Percentiles rank a stretch among this genome's conserved stretches.
These are phyloP conservation scores for Pyrenophora teres DNA, from an alignment of 2,329 filamentous ascomycete species.

Conservation along the genomic window DNA sequence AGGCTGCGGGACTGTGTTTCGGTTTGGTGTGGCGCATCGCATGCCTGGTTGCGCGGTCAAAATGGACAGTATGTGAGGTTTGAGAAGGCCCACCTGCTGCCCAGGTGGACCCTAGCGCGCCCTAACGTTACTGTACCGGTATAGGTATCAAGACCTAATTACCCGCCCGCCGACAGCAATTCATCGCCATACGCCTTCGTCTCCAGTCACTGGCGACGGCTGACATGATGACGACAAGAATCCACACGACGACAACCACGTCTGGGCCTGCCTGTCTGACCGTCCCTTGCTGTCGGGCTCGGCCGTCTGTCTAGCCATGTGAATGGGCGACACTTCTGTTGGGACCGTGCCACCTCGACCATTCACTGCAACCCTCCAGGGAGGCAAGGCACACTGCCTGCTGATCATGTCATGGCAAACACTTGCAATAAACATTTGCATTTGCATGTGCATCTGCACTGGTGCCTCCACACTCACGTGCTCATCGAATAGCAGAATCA, in stretches of 20 bases:
- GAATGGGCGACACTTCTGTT: neutral
- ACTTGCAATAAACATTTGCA: neutral
- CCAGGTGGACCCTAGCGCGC: slow-evolving; percentile 4
- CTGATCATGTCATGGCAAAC: neutral
- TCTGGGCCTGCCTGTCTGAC: too few relatives aligned
- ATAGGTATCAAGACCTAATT: neutral
- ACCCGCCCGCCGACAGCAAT: neutral
- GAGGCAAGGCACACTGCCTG: neutral
- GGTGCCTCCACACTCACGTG: neutral
- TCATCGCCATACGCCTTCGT: too few relatives aligned
- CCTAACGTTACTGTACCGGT: neutral
- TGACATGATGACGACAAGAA: too few relatives aligned
- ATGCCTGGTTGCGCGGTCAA: slow-evolving; percentile 18
- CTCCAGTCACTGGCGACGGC: too few relatives aligned
- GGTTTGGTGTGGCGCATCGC: slow-evolving; percentile 29
- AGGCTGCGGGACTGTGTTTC: slow-evolving; percentile 15
- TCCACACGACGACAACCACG: too few relatives aligned
- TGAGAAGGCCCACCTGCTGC: slow-evolving; percentile 6
- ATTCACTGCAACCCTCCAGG: neutral
- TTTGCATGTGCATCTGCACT: neutral
- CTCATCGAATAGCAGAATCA: neutral
- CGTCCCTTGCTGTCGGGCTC: too few relatives aligned
- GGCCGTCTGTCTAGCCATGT: neutral
- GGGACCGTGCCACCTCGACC: neutral
- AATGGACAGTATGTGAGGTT: slow-evolving; percentile 11